Percentiles rank a stretch among this genome's conserved stretches.
Evolutionary conservation across 2,329 filamentous ascomycete species (phyloP).

Genomic region (Colletotrichum sp.): DNA sequence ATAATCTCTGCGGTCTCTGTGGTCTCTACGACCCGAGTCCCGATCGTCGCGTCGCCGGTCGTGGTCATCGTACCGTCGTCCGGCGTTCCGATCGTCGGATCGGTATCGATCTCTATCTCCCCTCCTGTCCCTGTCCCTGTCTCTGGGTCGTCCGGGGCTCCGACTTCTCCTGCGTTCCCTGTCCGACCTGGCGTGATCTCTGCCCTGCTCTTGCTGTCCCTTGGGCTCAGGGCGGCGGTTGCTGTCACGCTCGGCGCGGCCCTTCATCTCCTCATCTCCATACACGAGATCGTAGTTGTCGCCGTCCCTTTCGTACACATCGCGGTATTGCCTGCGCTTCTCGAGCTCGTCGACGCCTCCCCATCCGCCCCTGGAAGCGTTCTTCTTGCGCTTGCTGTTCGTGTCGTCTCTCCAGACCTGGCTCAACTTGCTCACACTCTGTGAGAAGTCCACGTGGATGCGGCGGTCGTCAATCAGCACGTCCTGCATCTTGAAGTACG

Average conservation of each 20-base stretch:
- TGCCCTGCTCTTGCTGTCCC: constrained; percentile 8
- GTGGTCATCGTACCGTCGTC: constrained; percentile 19
- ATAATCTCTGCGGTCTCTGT: constrained; percentile 36
- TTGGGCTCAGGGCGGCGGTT: constrained; percentile 23
- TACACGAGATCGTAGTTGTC: constrained; percentile 81
- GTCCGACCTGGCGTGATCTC: constrained; percentile 13
- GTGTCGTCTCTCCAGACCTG: constrained; percentile 88
- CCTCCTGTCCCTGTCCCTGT: constrained; percentile 4
- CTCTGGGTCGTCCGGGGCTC: constrained; percentile 32
- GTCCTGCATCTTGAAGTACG: constrained; percentile 98
- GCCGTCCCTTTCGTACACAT: constrained; percentile 52
- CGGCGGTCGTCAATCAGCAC: constrained; percentile 96
- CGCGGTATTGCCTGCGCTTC: constrained; percentile 87
- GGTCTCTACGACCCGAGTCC: constrained; percentile 37
- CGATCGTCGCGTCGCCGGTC: constrained; percentile 25
- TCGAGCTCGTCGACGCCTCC: constrained; percentile 89
- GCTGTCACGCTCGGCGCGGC: constrained; percentile 48
- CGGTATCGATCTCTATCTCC: constrained; percentile 14
- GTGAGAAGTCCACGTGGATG: constrained; percentile 98
- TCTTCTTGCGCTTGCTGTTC: constrained; percentile 74
- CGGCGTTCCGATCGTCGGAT: constrained; percentile 11
- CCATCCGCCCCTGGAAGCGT: constrained; percentile 74
- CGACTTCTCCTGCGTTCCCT: constrained; percentile 47
- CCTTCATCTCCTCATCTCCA: constrained; percentile 71
- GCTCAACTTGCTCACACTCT: constrained; percentile 87